Conservation (phyloP, 2,329 filamentous ascomycete genomes). For the Aspergillus tubingensis region DNA sequence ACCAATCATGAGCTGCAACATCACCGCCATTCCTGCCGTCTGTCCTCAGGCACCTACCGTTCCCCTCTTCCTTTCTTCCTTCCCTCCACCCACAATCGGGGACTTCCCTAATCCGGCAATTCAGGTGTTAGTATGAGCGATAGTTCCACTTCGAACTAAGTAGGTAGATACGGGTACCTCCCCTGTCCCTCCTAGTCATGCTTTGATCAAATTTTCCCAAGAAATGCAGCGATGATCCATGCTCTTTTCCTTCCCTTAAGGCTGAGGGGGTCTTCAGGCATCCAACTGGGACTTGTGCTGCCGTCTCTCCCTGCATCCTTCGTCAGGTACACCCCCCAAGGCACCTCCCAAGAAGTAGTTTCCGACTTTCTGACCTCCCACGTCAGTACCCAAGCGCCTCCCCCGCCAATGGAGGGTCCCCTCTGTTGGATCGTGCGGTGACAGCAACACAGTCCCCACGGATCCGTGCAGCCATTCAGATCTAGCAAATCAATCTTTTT, state of each 20-base stretch:
- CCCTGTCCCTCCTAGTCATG: no score
- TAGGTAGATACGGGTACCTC: no score
- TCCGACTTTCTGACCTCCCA: background rate
- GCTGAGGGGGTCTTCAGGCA: background rate
- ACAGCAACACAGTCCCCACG: constrained; percentile 23
- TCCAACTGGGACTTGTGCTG: background rate
- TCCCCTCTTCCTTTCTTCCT: no score
- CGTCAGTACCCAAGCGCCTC: constrained; percentile 15
- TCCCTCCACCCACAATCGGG: background rate
- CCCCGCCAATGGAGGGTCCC: constrained; percentile 14
- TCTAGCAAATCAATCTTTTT: constrained; percentile 3
- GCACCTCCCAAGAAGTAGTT: background rate
- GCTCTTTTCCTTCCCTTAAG: background rate
- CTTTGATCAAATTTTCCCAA: no score
- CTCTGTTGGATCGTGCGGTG: constrained; percentile 9
- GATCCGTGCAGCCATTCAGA: constrained; percentile 23
- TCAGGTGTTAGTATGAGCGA: no score
- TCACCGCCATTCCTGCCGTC: constrained; percentile 33
- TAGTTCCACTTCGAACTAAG: no score
- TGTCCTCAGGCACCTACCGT: background rate
- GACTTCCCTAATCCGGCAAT: background rate
- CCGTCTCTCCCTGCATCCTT: background rate
- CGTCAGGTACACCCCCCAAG: constrained; percentile 1
- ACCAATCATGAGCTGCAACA: constrained; percentile 29
- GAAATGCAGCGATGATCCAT: background rate